Percentiles rank a stretch among this genome's conserved stretches.
Evolutionary conservation across 2,329 filamentous ascomycete species (phyloP).

Genomic region (Blastomyces silverae): DNA sequence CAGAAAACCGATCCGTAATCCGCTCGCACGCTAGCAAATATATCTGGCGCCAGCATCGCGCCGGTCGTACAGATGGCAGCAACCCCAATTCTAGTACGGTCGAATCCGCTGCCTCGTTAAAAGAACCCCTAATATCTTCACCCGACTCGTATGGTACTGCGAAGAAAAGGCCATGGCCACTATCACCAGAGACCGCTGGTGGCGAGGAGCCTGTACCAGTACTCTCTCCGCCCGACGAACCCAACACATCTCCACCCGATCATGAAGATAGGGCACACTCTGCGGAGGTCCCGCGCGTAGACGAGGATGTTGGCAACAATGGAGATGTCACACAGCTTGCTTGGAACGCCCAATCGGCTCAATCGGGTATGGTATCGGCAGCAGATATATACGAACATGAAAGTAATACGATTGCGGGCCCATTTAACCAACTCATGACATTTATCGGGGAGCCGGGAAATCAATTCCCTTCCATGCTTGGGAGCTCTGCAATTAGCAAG

Average conservation of each 20-base stretch:
- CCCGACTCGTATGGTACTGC: background rate
- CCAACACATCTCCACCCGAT: background rate
- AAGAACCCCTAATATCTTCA: background rate
- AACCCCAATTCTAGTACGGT: background rate
- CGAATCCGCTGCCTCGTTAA: background rate
- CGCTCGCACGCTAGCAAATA: slow-evolving; percentile 24
- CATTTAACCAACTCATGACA: slow-evolving; percentile 19
- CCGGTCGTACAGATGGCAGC: slow-evolving; percentile 15
- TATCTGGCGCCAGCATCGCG: slow-evolving; percentile 24
- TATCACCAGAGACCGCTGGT: background rate
- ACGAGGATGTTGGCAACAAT: background rate
- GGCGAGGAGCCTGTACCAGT: background rate
- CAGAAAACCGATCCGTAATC: slow-evolving; percentile 22
- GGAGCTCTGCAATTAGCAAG: slow-evolving; percentile 20
- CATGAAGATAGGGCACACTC: background rate
- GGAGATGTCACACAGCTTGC: background rate
- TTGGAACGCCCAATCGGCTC: background rate
- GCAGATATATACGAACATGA: slow-evolving; percentile 2
- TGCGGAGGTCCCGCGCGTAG: background rate
- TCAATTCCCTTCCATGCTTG: slow-evolving; percentile 20
- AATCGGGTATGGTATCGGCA: background rate
- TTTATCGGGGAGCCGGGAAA: slow-evolving; percentile 18
- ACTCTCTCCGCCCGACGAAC: background rate
- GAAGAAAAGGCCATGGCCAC: background rate
- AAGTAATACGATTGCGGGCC: slow-evolving; percentile 8